Conservation (phyloP, 768 basidiomycete genomes). For the Tulasnella sp. region DNA sequence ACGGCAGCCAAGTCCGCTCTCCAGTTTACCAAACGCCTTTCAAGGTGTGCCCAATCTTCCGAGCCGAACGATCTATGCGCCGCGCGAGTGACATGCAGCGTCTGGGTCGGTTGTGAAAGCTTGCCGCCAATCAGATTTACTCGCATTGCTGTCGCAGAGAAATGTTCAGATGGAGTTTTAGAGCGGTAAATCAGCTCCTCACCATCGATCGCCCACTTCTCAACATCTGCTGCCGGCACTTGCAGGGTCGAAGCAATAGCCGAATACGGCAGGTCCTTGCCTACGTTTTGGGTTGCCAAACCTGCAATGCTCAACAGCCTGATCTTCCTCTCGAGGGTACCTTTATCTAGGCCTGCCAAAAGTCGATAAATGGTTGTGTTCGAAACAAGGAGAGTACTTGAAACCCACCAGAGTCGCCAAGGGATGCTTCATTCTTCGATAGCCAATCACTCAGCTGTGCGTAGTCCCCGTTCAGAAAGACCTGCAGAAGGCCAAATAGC, state of each 20-base stretch:
- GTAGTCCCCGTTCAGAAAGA: constrained; percentile 66
- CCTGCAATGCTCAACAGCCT: constrained; percentile 71
- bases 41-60: constrained; percentile 75
- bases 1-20: constrained; percentile 66
- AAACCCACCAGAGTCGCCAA: constrained; percentile 58
- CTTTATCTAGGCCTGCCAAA: constrained; percentile 51
- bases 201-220: constrained; percentile 88
- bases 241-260: constrained; percentile 65
- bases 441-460: constrained; percentile 62
- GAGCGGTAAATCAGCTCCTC: constrained; percentile 23
- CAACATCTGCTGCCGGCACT: constrained; percentile 62
- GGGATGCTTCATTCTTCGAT: constrained; percentile 45
- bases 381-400: background rate
- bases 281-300: constrained; percentile 71
- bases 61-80: constrained; percentile 71
- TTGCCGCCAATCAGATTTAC: constrained; percentile 74
- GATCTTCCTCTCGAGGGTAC: constrained; percentile 72
- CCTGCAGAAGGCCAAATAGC: constrained; percentile 67
- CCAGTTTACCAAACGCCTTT: constrained; percentile 72
- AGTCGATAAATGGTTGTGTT: background rate
- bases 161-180: background rate
- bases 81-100: constrained; percentile 67
- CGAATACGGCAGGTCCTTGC: constrained; percentile 66
- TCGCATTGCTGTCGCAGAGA: constrained; percentile 60
- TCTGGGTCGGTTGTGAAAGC: constrained; percentile 74